Evolutionary conservation across 2,329 filamentous ascomycete genomes (phyloP).

Genomic region (Trichophyton rubrum): DNA sequence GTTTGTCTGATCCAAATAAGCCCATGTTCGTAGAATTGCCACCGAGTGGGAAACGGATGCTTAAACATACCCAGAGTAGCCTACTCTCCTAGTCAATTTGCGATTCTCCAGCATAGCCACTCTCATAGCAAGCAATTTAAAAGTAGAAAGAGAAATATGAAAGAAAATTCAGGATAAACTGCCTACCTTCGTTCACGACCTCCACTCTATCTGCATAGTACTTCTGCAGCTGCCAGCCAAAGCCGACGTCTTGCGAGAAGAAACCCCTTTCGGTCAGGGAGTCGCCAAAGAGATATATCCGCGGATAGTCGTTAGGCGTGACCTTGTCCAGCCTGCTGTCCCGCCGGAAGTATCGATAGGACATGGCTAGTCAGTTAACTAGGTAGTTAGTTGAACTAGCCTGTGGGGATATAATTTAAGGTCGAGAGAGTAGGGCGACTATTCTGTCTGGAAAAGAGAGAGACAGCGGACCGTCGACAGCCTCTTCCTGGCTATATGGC

Average conservation of each 20-base stretch:
- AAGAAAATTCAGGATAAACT: not conserved
- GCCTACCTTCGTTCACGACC: conserved; percentile 15
- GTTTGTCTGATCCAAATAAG: conserved; percentile 10
- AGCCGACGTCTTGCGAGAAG: conserved; percentile 11
- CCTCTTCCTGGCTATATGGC: not conserved
- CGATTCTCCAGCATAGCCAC: not conserved
- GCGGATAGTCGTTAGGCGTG: conserved; percentile 12
- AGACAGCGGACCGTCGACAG: not conserved
- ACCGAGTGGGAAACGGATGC: not conserved
- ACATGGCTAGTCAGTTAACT: not conserved
- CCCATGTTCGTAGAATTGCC: not conserved
- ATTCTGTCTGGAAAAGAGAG: not conserved
- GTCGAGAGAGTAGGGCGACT: not conserved
- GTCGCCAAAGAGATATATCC: conserved; percentile 17
- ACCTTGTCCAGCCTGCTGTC: not conserved
- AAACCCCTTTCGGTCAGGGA: conserved; percentile 15
- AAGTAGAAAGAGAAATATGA: not conserved
- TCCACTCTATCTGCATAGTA: conserved; percentile 16
- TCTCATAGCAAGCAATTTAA: not conserved
- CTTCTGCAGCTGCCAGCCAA: conserved; percentile 12
- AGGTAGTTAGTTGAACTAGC: no score
- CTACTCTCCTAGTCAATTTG: conserved; percentile 5
- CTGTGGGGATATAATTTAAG: not conserved
- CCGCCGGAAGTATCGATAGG: not conserved
- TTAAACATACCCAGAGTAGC: conserved; percentile 13